These are phyloP conservation scores for Sclerotinia borealis DNA, from an alignment of 2,329 filamentous ascomycete genomes.

Conservation along the genomic window DNA sequence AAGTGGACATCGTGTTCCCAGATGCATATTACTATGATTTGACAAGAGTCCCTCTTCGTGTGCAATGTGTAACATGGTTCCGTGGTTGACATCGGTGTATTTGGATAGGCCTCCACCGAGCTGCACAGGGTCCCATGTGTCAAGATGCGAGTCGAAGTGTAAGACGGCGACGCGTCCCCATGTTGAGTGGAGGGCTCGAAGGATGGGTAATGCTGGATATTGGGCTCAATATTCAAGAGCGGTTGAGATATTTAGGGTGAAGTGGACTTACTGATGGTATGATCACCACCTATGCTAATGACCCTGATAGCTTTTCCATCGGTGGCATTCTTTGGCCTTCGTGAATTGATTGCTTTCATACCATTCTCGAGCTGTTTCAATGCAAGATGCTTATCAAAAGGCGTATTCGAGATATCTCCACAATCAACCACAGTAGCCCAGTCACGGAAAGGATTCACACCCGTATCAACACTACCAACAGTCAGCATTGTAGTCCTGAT, in stretches of 20 bases:
- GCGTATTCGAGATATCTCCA: constrained; percentile 29
- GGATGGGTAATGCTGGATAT: constrained; percentile 26
- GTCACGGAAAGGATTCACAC: constrained; percentile 27
- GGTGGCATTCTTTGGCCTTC: constrained; percentile 26
- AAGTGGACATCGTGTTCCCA: constrained; percentile 26
- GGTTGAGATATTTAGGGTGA: neutral
- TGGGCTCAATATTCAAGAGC: neutral
- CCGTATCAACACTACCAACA: constrained; percentile 26
- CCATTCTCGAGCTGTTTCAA: constrained; percentile 28
- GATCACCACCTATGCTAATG: constrained; percentile 30
- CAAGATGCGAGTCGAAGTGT: constrained; percentile 31
- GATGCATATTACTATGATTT: constrained; percentile 30
- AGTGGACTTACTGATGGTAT: constrained; percentile 28
- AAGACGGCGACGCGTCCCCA: constrained; percentile 29
- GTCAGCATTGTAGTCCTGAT: constrained; percentile 8
- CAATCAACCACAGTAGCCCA: constrained; percentile 30
- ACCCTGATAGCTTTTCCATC: constrained; percentile 24
- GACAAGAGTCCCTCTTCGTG: constrained; percentile 31
- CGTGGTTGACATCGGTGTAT: constrained; percentile 30
- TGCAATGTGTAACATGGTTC: constrained; percentile 32
- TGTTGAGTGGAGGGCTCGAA: constrained; percentile 28
- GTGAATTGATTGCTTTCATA: constrained; percentile 23
- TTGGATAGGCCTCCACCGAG: constrained; percentile 29
- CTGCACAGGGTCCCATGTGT: constrained; percentile 30
- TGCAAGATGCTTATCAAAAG: constrained; percentile 29